Evolutionary conservation across 495 filamentous ascomycete species (phyloP).

Genomic region (Penicillium maclennaniae): DNA sequence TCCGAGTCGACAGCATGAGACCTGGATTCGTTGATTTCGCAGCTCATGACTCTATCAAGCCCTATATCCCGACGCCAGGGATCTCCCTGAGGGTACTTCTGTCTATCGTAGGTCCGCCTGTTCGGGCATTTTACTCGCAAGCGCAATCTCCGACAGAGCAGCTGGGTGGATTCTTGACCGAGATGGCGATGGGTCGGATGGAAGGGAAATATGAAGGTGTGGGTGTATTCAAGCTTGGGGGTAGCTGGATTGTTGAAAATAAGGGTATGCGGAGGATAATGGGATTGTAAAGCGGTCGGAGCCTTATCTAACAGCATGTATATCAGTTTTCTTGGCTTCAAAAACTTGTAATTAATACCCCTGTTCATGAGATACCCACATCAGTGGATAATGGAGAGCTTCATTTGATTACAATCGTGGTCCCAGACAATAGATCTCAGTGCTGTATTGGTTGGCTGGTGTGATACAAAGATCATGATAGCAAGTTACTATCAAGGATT

Average conservation of each 20-base stretch:
- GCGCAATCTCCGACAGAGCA: slow-evolving; percentile 33
- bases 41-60: slow-evolving; percentile 46
- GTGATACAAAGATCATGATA: too few relatives aligned
- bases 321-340: too few relatives aligned
- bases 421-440: too few relatives aligned
- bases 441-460: too few relatives aligned
- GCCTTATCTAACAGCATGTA: too few relatives aligned
- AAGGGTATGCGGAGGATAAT: slow-evolving; percentile 15
- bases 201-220: slow-evolving; percentile 34
- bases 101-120: slow-evolving; percentile 4
- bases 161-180: slow-evolving; percentile 44
- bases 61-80: slow-evolving; percentile 30
- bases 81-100: not conserved
- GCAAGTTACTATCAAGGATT: too few relatives aligned
- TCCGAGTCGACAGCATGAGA: slow-evolving; percentile 49
- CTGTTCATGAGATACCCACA: too few relatives aligned
- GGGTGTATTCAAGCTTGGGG: slow-evolving; percentile 32
- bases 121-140: slow-evolving; percentile 9
- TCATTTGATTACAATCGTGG: too few relatives aligned
- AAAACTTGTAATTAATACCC: too few relatives aligned
- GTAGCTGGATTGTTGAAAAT: slow-evolving; percentile 15
- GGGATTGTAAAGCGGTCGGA: slow-evolving; percentile 1
- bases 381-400: too few relatives aligned
- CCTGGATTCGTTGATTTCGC: slow-evolving; percentile 50
- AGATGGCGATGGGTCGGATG: slow-evolving; percentile 59